A percentile compares a stretch with the other conserved stretches of the same genome.
Evolutionary conservation across 345 rosid genomes (phyloP).

Genomic region (Eucalyptus pauciflora): DNA sequence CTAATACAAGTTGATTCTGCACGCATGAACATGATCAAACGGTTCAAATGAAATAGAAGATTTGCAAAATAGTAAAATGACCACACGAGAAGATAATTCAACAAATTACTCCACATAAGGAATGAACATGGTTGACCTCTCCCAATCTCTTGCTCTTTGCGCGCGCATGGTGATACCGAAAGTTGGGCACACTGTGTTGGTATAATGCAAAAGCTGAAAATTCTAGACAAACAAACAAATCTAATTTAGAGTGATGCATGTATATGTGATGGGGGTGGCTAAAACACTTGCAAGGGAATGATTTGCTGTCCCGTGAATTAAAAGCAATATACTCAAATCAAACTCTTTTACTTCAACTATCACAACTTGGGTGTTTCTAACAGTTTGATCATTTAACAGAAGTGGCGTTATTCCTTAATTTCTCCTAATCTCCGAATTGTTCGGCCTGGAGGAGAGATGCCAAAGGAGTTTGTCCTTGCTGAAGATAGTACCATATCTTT

Average conservation of each 20-base stretch:
- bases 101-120: neutral
- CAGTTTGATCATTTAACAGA: too few relatives aligned
- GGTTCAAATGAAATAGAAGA: too few relatives aligned
- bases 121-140: neutral
- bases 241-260: neutral
- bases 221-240: neutral
- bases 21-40: too few relatives aligned
- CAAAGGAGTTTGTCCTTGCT: accelerated
- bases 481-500: neutral
- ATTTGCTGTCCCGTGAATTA: too few relatives aligned
- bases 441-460: neutral
- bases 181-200: neutral
- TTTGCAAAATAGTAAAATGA: neutral
- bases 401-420: neutral
- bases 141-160: neutral
- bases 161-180: neutral
- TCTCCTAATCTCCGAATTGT: accelerated
- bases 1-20: too few relatives aligned
- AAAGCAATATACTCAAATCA: neutral
- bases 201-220: neutral
- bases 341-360: neutral
- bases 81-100: neutral
- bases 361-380: neutral
- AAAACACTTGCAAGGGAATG: neutral
- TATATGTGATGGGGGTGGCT: neutral